These are phyloP conservation scores for Lanmaoa rubissima DNA, from an alignment of 768 basidiomycete genomes.

Conservation along the genomic window DNA sequence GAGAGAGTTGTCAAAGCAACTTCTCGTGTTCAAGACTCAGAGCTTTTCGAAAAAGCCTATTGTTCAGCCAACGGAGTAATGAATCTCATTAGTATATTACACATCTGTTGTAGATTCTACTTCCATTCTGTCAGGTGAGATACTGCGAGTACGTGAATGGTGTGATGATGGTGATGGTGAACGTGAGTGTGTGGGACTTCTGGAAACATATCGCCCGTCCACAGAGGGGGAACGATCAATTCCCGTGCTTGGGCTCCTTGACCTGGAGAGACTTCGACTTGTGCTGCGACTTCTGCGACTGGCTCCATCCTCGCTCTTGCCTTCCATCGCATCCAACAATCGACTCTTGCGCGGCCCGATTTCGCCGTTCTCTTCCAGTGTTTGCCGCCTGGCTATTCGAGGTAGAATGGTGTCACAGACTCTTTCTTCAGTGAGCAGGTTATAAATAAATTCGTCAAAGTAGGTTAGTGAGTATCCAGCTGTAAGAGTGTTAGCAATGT, in stretches of 20 bases:
- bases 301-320: constrained; percentile 51
- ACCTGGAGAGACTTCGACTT: constrained; percentile 25
- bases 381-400: constrained; percentile 77
- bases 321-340: constrained; percentile 86
- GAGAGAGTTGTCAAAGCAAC: constrained; percentile 59
- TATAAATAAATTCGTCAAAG: constrained; percentile 91
- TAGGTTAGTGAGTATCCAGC: constrained; percentile 84
- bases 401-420: constrained; percentile 97
- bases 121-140: constrained; percentile 58
- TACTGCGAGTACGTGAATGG: constrained; percentile 57
- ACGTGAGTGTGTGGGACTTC: constrained; percentile 51
- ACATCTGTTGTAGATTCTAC: constrained; percentile 22
- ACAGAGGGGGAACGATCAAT: constrained; percentile 40
- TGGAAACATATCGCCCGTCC: constrained; percentile 61
- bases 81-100: constrained; percentile 9
- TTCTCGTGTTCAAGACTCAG: constrained; percentile 49
- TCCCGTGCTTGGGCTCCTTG: constrained; percentile 24
- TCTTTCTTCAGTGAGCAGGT: constrained; percentile 81
- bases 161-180: constrained; percentile 43
- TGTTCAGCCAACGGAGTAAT: constrained; percentile 22
- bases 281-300: constrained; percentile 42
- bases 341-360: constrained; percentile 82
- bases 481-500: constrained; percentile 31
- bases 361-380: constrained; percentile 90
- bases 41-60: constrained; percentile 30